Base-by-base conservation (phyloP, 1,284 basidiomycete species). In the Leucocoprinus gongylophorus region DNA sequence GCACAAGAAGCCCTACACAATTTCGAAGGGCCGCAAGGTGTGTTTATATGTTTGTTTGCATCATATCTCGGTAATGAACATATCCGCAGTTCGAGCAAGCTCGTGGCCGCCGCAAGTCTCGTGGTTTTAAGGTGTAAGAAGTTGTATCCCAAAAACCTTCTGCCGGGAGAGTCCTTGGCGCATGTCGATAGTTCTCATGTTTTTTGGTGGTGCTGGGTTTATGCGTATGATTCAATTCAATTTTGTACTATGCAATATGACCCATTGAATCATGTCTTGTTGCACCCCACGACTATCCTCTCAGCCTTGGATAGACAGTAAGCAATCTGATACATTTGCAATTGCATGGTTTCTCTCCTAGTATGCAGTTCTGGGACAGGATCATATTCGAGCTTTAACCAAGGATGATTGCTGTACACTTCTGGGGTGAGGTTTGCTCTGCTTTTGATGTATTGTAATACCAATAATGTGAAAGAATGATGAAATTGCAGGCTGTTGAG, bases 21-120 rank as follows among this genome's bases (percentile, higher is more conserved):
- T 77, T 62, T 92, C 91, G 69, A 97, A 95, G 80, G 95, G 95
- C 62, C 90, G 95, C 82, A 98, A 98, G 69, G 84, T 86, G 61
- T 4, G 29, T 7, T 20, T 39, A 52, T 50, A 67, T 61, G 42
- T 38, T 2, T 13, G 30, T 2, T 10, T 2, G 5, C 20, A 18
- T 3, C 28, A 10, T 21, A 23, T n/a, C 10, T n/a, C 15, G 42
- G 33, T 51, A 57, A 39, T 59, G 58, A 21, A 55, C 44, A n/a
- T 46, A 48, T 47, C 9, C 18, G 50, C 51, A 86, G 84, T 90
- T 91, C 82, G 88, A 91, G 74, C 82, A 82, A 64, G 88, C 71
- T 70, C 91, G 91, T 84, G 91, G 91, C 79, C 88, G 91, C 80
- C 83, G 91, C 88, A 88, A 90, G 80, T 91, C 88, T 54, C 85